Evolutionary conservation across 192 early-diverging fungal genomes (phyloP), one percentile per base, ranked within the genome.

Genomic region (Neocallimastix lanati): DNA sequence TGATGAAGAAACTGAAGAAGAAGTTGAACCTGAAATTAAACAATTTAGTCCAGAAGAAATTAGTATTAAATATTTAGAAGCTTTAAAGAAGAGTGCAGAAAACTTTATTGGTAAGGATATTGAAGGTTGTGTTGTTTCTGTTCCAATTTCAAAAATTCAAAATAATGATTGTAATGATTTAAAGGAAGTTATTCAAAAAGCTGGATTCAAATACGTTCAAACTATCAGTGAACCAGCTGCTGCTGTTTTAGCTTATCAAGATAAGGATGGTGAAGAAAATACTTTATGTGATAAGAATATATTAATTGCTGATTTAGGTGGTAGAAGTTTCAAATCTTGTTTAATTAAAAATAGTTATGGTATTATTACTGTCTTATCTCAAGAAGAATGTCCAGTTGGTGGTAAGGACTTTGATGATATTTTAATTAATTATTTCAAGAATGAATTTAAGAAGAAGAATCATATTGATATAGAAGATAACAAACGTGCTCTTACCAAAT

Each of bases 261-360:
- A 91, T 80, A 89, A 28, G 78, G 21, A 78, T 77, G 29, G 38
- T 78, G 30, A 81, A 83, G 78, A 78, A 76, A n/a, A 80, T 35
- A 91, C 50, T 85, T 86, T 80, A 81, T 80, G 86, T 67, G 96
- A 98, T 82, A 90, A 90, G 79, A 88, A 91, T 29, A 88, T 92
- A n/a, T 81, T 96, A 80, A 93, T 97, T 25, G 88, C 95, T 78
- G 96, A 98, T 84, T 87, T 96, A 78, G 97, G 97, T 76, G 95
- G 90, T 40, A 90, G 93, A 81, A 91, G 92, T 76, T 91, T 95
- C 29, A 95, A 94, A 80, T 88, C 95, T 28, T 91, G 94, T 76
- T 84, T 96, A 28, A 84, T 97, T 50, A 88, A 88, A 37, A 87
- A 90, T 77, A 92, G 91, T 83, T 90, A 94, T 81, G 96, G 96